Conservation (phyloP, 345 rosid genomes). For the Salix udensis region DNA sequence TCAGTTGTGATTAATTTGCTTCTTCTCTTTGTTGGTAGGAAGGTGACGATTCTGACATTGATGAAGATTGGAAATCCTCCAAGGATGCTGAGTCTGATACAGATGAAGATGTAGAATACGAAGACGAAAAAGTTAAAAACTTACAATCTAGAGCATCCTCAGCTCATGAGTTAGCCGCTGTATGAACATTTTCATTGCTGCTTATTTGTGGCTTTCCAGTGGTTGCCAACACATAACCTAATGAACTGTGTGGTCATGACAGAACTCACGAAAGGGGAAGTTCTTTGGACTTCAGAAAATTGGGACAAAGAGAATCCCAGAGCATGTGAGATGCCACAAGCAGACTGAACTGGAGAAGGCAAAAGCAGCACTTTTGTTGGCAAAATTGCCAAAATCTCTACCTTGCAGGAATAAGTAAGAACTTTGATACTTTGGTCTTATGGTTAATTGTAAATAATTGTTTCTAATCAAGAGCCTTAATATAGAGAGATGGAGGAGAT, state of each 20-base stretch:
- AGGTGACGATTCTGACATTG: constrained; percentile 55
- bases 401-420: constrained; percentile 84
- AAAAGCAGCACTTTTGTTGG: constrained; percentile 73
- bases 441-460: neutral
- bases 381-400: constrained; percentile 72
- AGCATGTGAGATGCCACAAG: constrained; percentile 80
- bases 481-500: constrained; percentile 89
- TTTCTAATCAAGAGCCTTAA: constrained; percentile 3
- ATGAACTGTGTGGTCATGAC: constrained; percentile 17
- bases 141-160: constrained; percentile 34
- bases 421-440: neutral
- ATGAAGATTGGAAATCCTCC: constrained; percentile 64
- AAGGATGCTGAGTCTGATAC: constrained; percentile 46
- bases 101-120: constrained; percentile 63
- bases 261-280: constrained; percentile 72
- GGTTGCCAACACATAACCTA: constrained; percentile 3
- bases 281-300: constrained; percentile 83
- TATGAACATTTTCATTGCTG: constrained; percentile 26
- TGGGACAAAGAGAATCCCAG: constrained; percentile 79
- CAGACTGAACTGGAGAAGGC: constrained; percentile 86
- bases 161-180: constrained; percentile 54
- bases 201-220: constrained; percentile 8
- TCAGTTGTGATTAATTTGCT: constrained; percentile 9
- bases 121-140: constrained; percentile 39
- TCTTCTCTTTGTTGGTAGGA: constrained; percentile 32